Base-by-base conservation (phyloP, 1,284 basidiomycete genomes). In the Melampsora americana region DNA sequence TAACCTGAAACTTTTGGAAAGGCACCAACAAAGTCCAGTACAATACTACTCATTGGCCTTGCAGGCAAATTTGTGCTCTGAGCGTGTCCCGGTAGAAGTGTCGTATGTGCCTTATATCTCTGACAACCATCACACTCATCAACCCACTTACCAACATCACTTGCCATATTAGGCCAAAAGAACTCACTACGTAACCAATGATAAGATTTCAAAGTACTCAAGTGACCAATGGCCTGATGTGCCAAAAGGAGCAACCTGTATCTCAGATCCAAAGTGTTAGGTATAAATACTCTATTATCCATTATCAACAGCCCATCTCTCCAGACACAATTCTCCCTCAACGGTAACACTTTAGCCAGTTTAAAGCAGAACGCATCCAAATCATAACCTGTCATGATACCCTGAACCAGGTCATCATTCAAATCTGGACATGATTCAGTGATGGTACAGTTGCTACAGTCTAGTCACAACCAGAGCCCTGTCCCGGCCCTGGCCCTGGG, bases 331-430 rank as follows among this genome's bases (percentile, higher is more conserved):
- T 66, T 26, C 1, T 4, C 32, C 30, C 65, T 12, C 2, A 66
- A 9, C 1, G 65, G 65, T 2, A 66, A 46, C 23, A 66, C 65
- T 26, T 66, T 66, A 16, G n/a, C 11, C 32, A 65, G 62, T 18
- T 32, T 14, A 3, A 35, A 16, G 32, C 62, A 65, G 30, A 66
- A 66, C 20, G 20, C 32, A 23, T 66, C 65, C 2, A n/a, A 6
- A 2, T 1, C 20, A 35, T 66, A 66, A 46, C 65, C 65, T 18
- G 3, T 6, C 7, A n/a, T 16, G 20, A 66, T 66, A 4, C 16
- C 14, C 5, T 2, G 23, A 9, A 14, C 20, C 11, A 66, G 23
- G 1, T 9, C 1, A 1, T 20, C 4, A 6, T 9, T 28, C 1
- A 66, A 35, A 12, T 32, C 30, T 12, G 62, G 26, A 26, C 65